phyloP scores from a whole-genome alignment of 345 rosid species.

The Nasturtium officinale region DNA sequence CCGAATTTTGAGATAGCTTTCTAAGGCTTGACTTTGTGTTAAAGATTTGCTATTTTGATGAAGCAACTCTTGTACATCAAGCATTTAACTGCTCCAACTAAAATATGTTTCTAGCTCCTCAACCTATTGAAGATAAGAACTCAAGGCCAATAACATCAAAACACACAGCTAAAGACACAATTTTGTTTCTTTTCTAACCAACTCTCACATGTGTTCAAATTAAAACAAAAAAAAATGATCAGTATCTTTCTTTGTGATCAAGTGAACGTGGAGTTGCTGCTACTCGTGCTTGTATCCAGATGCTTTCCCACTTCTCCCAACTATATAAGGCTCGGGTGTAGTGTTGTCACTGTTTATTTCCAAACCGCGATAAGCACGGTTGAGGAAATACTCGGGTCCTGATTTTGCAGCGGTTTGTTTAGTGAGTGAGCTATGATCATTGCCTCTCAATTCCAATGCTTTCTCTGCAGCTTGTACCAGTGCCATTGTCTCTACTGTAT shows the following conservation, averaged over 20 bases:
- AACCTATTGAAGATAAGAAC: background rate
- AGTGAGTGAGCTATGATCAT: constrained; percentile 42
- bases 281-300: constrained; percentile 60
- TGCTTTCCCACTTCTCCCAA: constrained; percentile 87
- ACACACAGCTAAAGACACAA: background rate
- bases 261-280: constrained; percentile 9
- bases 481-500: constrained; percentile 55
- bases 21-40: background rate
- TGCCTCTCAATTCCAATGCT: constrained; percentile 65
- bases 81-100: background rate
- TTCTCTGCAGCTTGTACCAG: constrained; percentile 64
- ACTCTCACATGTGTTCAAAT: background rate
- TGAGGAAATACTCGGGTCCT: constrained; percentile 74
- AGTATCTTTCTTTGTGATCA: background rate
- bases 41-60: constrained; percentile 2
- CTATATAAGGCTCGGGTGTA: constrained; percentile 53
- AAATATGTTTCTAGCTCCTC: constrained; percentile 17
- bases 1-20: too few relatives aligned
- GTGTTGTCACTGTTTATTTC: constrained; percentile 54
- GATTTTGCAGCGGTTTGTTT: constrained; percentile 70
- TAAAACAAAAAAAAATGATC: too few relatives aligned
- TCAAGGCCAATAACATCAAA: background rate
- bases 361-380: constrained; percentile 76
- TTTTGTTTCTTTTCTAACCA: background rate
- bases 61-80: constrained; percentile 16